Conservation (phyloP, 176 grass and related monocot genomes). For the Eleusine coracana region DNA sequence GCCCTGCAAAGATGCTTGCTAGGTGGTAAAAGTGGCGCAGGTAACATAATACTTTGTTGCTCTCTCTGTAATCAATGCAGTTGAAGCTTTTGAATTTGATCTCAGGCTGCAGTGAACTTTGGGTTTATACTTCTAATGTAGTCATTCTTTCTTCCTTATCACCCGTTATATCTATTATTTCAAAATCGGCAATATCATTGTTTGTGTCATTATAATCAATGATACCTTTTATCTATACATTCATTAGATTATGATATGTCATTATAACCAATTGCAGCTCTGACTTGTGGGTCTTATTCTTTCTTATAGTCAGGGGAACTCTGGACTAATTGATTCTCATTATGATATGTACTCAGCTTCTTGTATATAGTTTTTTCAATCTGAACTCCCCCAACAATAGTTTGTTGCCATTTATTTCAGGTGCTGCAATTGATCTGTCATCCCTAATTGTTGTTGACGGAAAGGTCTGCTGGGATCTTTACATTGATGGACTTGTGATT, state of each 20-base stretch:
- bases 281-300: not conserved
- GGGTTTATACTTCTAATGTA: constrained; percentile 1
- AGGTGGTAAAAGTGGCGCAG: constrained; percentile 88
- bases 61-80: not conserved
- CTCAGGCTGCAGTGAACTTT: not conserved
- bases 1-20: constrained; percentile 86
- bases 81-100: constrained; percentile 24
- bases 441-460: constrained; percentile 85
- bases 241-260: constrained; percentile 11
- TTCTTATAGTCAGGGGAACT: constrained; percentile 19
- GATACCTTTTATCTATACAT: not conserved
- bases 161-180: not conserved
- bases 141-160: not conserved
- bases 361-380: constrained; percentile 32
- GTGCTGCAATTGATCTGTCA: constrained; percentile 83
- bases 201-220: not conserved
- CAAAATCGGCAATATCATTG: not conserved
- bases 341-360: not conserved
- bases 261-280: not conserved
- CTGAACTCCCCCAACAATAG: not conserved
- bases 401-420: constrained; percentile 41
- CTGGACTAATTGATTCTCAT: not conserved
- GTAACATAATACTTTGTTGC: constrained; percentile 44
- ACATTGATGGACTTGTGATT: constrained; percentile 80
- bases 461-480: constrained; percentile 94